Percentiles rank a stretch among this genome's conserved stretches.
Conservation (phyloP, 345 rosid genomes). For the Tarenaya hassleriana region DNA sequence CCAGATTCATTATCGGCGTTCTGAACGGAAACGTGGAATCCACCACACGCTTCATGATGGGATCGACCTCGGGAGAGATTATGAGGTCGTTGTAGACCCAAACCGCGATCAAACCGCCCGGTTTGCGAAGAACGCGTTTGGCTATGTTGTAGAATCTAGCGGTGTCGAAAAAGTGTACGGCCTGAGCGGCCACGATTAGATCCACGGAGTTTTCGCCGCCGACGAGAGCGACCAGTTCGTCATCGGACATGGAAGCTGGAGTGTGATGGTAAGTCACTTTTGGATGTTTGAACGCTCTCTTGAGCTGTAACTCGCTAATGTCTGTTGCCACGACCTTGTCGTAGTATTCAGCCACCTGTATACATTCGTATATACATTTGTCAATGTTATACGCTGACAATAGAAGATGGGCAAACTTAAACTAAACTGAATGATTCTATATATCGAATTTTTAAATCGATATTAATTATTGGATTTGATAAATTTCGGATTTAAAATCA, state of each 20-base stretch:
- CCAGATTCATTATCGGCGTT: constrained; percentile 25
- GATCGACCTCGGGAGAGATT: constrained; percentile 42
- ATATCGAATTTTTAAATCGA: too few species aligned
- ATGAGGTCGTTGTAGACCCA: constrained; percentile 49
- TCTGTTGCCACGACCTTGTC: constrained; percentile 28
- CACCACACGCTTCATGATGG: constrained; percentile 34
- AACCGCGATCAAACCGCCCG: constrained; percentile 48
- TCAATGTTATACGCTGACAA: not conserved
- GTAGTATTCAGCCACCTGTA: constrained; percentile 25
- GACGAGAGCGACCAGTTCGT: constrained; percentile 23
- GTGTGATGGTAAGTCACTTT: constrained; percentile 29
- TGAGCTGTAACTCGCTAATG: constrained; percentile 25
- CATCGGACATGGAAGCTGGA: constrained; percentile 21
- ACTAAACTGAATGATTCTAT: too few species aligned
- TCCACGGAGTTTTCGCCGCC: constrained; percentile 28
- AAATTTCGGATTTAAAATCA: not conserved
- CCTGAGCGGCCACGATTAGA: constrained; percentile 46
- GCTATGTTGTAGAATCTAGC: constrained; percentile 44
- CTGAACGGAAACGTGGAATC: constrained; percentile 53
- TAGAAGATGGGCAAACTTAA: not conserved
- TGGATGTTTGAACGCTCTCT: constrained; percentile 24
- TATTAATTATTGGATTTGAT: too few species aligned
- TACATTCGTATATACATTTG: not conserved
- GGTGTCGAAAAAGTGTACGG: constrained; percentile 53
- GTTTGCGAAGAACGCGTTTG: constrained; percentile 42